Evolutionary conservation across 2,329 filamentous ascomycete genomes (phyloP).

Genomic region (Decorospora gaudefroyi): DNA sequence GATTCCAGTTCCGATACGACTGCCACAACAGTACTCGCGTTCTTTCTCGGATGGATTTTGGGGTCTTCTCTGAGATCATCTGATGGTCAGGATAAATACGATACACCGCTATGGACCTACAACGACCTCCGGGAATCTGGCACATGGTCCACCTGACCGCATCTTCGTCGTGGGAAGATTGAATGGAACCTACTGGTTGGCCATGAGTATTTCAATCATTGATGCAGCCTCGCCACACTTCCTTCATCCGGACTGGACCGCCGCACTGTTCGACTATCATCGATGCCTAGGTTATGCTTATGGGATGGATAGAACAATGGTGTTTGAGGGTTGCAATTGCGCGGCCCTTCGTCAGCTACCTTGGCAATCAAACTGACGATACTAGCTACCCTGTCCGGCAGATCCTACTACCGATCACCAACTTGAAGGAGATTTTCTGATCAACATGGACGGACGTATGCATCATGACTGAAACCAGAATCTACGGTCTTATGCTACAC

Average conservation of each 20-base stretch:
- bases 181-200: slow-evolving; percentile 30
- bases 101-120: slow-evolving; percentile 26
- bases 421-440: no score
- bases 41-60: slow-evolving; percentile 21
- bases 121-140: slow-evolving; percentile 21
- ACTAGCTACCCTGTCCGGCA: slow-evolving; percentile 7
- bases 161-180: slow-evolving; percentile 11
- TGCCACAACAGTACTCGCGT: slow-evolving; percentile 5
- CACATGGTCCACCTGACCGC: slow-evolving; percentile 34
- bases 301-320: slow-evolving; percentile 9
- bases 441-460: no score
- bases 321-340: slow-evolving; percentile 1
- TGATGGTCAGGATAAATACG: slow-evolving; percentile 30
- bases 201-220: slow-evolving; percentile 21
- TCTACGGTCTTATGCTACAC: no score
- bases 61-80: slow-evolving; percentile 31
- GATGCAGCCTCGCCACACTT: slow-evolving; percentile 34
- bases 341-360: slow-evolving; percentile 4
- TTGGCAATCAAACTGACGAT: slow-evolving; percentile 5
- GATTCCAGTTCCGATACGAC: not conserved
- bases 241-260: slow-evolving; percentile 12
- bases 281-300: slow-evolving; percentile 5
- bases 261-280: slow-evolving; percentile 11
- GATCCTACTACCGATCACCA: no score
- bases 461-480: no score